A percentile compares a stretch with the other conserved stretches of the same genome.
Conservation (phyloP, 345 rosid genomes). For the Eucalyptus dawsonii region DNA sequence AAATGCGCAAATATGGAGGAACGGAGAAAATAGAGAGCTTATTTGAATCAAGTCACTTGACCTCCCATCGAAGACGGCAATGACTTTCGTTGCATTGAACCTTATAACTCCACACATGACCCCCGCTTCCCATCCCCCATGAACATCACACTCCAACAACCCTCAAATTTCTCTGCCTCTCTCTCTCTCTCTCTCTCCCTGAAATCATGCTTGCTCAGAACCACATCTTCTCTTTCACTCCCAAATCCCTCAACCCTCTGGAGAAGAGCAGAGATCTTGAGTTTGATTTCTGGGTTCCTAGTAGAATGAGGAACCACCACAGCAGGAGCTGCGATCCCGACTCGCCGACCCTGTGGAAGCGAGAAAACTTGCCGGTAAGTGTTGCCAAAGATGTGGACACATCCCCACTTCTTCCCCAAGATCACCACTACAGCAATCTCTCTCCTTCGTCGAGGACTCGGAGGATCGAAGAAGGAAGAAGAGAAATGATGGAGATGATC, state of each 20-base stretch:
- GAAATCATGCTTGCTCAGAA: neutral
- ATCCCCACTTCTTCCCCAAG: constrained; percentile 18
- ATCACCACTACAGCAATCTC: constrained; percentile 6
- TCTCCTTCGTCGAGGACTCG: constrained; percentile 3
- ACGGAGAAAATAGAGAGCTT: neutral
- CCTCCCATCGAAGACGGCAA: constrained; percentile 26
- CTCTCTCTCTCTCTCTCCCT: neutral
- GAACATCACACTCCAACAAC: neutral
- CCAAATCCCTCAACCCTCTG: neutral
- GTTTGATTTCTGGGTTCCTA: constrained; percentile 27
- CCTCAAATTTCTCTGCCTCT: neutral
- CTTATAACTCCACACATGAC: neutral
- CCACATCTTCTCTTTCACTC: neutral
- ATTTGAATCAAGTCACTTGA: neutral
- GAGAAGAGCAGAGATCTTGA: constrained; percentile 4
- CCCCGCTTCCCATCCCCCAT: neutral
- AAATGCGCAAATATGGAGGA: neutral
- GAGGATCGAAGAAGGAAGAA: constrained; percentile 31
- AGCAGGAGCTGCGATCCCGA: neutral
- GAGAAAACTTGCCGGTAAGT: neutral
- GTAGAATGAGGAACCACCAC: neutral
- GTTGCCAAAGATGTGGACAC: neutral
- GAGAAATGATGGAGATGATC: constrained; percentile 48
- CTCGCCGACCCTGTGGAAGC: neutral
- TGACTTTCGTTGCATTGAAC: neutral